Conservation (phyloP, 208 protist species). For the Angomonas ambiguus region DNA sequence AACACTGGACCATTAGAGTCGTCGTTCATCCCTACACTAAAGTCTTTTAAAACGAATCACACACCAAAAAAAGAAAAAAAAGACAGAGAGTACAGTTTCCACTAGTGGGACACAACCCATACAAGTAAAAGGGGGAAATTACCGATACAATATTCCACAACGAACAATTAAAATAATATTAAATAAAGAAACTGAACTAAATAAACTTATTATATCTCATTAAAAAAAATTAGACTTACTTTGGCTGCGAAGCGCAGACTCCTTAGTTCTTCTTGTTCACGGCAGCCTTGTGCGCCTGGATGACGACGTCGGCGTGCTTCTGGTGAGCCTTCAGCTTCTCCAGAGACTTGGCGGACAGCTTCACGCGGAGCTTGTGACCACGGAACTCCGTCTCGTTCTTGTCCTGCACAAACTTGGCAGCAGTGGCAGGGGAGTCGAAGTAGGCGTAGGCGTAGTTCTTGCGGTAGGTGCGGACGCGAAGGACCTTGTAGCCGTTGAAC, state of each 20-base stretch:
- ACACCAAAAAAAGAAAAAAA: background rate
- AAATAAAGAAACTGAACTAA: background rate
- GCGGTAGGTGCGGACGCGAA: constrained; percentile 75
- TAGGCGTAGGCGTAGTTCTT: constrained; percentile 80
- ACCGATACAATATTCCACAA: background rate
- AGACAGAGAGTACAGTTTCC: background rate
- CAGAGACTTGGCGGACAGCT: constrained; percentile 60
- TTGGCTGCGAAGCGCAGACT: background rate
- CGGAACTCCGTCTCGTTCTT: constrained; percentile 77
- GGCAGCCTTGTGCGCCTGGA: constrained; percentile 55
- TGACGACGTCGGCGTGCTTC: constrained; percentile 52
- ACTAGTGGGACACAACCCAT: background rate
- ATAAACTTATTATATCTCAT: constrained; percentile 2
- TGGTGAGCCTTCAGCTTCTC: constrained; percentile 58
- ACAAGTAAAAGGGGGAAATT: background rate
- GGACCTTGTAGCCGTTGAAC: constrained; percentile 64
- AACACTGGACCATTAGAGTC: constrained; percentile 32
- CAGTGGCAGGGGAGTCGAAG: constrained; percentile 58
- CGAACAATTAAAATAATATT: background rate
- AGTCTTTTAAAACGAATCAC: background rate
- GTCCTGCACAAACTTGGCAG: constrained; percentile 68
- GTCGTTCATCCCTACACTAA: background rate
- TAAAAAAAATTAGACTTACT: background rate
- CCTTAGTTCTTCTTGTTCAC: constrained; percentile 1
- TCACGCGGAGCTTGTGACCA: constrained; percentile 65